Evolutionary conservation across 2,329 filamentous ascomycete genomes (phyloP).

Genomic region (Beauveria bassiana): DNA sequence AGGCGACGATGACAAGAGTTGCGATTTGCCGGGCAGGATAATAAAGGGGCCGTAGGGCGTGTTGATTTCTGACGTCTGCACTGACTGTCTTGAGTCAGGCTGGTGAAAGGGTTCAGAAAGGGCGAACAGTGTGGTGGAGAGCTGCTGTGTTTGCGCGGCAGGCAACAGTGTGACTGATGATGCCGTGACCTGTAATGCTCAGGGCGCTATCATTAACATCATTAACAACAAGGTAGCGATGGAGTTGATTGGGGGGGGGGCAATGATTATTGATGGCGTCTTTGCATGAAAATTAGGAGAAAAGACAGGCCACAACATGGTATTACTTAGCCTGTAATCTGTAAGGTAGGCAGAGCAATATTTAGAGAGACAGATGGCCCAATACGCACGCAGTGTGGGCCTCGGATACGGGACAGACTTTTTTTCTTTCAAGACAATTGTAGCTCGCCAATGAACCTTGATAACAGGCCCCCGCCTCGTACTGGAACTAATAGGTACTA

Average conservation of each 20-base stretch:
- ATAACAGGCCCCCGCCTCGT: neutral
- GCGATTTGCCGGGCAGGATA: neutral
- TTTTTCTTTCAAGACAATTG: neutral
- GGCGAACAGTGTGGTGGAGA: slow-evolving; percentile 1
- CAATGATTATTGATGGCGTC: neutral
- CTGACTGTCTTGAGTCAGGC: neutral
- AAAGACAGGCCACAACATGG: neutral
- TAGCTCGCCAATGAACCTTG: neutral
- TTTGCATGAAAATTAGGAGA: too few species aligned
- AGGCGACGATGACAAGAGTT: neutral
- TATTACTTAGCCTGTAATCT: neutral
- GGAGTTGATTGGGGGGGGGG: neutral
- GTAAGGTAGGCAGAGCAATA: neutral
- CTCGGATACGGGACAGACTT: slow-evolving; percentile 7
- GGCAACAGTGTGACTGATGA: neutral
- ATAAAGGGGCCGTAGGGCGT: neutral
- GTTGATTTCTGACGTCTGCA: neutral
- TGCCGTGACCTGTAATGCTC: too few species aligned
- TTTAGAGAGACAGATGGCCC: neutral
- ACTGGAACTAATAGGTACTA: neutral
- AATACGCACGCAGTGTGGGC: neutral
- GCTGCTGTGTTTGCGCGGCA: neutral
- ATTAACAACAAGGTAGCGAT: neutral
- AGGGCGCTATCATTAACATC: too few species aligned
- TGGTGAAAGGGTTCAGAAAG: neutral